Evolutionary conservation across 495 filamentous ascomycete genomes (phyloP), one percentile per base, ranked within the genome.

Genomic region (Penicillium cosmopolitanum): DNA sequence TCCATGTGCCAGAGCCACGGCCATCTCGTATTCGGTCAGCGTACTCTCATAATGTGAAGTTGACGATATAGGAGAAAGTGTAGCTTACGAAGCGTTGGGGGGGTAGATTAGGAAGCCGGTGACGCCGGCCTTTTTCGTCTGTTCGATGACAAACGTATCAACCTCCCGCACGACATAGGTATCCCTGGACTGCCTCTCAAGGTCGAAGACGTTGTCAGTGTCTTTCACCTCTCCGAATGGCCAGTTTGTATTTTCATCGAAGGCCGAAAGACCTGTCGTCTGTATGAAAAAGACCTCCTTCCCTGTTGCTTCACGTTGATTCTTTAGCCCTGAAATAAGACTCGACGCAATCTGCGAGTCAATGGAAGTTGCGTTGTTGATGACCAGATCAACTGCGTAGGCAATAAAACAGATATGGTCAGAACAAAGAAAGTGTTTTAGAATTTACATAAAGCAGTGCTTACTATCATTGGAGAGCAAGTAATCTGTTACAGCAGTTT

Each of bases 181-280:
- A 1, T 60, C 57, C 44, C 33, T 50, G 16, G 50, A 54, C 16
- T 55, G 40, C n/a, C 47, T 54, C 25, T 60, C 51, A 12, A 60
- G 51, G 15, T 50, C 52, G 25, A 55, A 60, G 0, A 60, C 57
- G 1, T 51, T 23, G 16, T 60, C 51, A 54, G 21, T 55, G 33
- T 60, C 57, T 50, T 44, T 50, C 5, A 54, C 34, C 19, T 42
- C 13, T 0, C 57, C 57, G 18, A 60, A 60, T 2, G 57, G 57
- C 57, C 57, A 55, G 18, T 51, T 43, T 3, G 42, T 60, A 25
- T 42, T 54, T 5, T 60, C 51, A 25, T 54, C 51, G n/a, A 54
- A 36, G 15, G 51, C 51, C 5, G 35, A 42, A 5, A 43, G 18
- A 35, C 47, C 44, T 0, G 42, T 35, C n/a, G 44, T 40, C 25